Conservation (phyloP, 106 monocot genomes). For the Dendrobium chrysotoxum region DNA sequence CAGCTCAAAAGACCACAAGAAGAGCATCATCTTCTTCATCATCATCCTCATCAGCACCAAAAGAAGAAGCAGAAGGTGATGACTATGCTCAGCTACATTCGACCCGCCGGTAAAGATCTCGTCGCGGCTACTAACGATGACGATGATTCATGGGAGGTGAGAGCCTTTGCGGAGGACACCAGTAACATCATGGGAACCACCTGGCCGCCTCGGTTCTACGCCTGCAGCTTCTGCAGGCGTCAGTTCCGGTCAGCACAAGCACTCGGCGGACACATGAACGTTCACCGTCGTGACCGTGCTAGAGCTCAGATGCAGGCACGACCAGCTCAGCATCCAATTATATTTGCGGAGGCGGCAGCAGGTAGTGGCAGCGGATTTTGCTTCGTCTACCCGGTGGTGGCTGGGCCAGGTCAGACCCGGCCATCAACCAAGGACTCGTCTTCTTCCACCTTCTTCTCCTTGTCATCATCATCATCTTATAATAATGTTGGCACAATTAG, state of each 20-base stretch:
- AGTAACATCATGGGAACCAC: conserved; percentile 19
- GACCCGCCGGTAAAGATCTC: background rate
- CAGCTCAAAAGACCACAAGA: conserved; percentile 1
- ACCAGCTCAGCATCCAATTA: background rate
- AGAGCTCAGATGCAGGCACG: conserved; percentile 7
- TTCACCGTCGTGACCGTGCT: conserved; percentile 31
- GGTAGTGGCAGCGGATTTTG: background rate
- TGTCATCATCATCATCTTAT: too few species aligned
- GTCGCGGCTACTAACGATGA: background rate
- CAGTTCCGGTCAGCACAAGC: conserved; percentile 39
- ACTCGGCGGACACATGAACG: conserved; percentile 41
- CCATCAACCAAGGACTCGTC: background rate
- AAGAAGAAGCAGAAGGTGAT: background rate
- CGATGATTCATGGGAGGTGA: conserved; percentile 20
- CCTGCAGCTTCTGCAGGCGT: conserved; percentile 31
- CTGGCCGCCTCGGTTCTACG: conserved; percentile 37
- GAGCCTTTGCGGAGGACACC: conserved; percentile 24
- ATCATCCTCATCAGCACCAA: background rate
- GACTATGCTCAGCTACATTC: background rate
- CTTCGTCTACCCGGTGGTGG: background rate
- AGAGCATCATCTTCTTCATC: background rate
- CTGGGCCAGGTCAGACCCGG: background rate
- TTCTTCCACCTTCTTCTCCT: background rate
- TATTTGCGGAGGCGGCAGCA: background rate
- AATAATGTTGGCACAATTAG: background rate